A percentile compares a stretch with the other conserved stretches of the same genome.
These are phyloP conservation scores for Soucietia sequanensis DNA, from an alignment of 805 yeast species.

Conservation along the genomic window DNA sequence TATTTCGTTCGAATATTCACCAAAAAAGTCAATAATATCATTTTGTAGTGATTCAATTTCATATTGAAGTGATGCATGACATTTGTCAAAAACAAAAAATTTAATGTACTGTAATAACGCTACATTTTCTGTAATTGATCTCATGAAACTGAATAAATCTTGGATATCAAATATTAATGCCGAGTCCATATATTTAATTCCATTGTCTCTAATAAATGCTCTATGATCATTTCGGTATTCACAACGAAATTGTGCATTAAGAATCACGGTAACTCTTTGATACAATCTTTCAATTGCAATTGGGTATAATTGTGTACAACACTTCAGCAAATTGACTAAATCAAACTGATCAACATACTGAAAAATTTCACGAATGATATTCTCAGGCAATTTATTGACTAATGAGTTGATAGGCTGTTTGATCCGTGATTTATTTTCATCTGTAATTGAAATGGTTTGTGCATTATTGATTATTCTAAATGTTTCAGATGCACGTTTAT, in stretches of 20 bases:
- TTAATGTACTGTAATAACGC: constrained; percentile 19
- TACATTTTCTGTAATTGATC: constrained; percentile 16
- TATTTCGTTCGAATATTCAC: constrained; percentile 18
- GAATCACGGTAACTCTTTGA: constrained; percentile 26
- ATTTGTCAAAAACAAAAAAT: constrained; percentile 34
- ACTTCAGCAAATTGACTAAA: constrained; percentile 21
- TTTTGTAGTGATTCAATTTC: constrained; percentile 18
- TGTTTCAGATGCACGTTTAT: too few relatives aligned
- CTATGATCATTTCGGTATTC: constrained; percentile 12
- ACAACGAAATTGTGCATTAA: constrained; percentile 27
- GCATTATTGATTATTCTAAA: too few relatives aligned
- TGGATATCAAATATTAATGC: constrained; percentile 20
- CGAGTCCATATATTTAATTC: constrained; percentile 28
- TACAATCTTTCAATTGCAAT: constrained; percentile 25
- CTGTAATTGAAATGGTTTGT: too few relatives aligned
- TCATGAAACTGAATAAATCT: constrained; percentile 17
- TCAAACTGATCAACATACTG: constrained; percentile 32
- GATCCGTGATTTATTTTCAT: too few relatives aligned
- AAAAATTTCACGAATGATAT: constrained; percentile 13
- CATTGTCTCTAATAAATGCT: constrained; percentile 24
- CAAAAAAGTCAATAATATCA: constrained; percentile 25
- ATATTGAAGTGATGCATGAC: constrained; percentile 12
- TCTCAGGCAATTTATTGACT: constrained; percentile 11
- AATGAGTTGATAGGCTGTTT: constrained; percentile 11
- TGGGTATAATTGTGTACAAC: constrained; percentile 19